These are phyloP conservation scores for Pulveroboletus frians DNA, from an alignment of 768 basidiomycete genomes.

Conservation along the genomic window DNA sequence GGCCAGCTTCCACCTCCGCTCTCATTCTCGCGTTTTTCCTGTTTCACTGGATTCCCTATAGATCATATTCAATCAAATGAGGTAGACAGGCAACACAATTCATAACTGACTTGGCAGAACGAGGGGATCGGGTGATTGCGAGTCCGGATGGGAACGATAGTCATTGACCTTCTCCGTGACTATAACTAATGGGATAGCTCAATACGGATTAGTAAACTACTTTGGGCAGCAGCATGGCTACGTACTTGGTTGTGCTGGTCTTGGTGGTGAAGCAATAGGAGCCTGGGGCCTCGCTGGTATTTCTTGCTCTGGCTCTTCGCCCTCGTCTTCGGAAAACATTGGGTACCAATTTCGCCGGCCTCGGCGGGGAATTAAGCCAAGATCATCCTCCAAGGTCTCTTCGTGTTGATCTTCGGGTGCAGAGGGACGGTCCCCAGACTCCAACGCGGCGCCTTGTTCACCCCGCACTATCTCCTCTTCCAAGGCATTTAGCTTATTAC, in stretches of 20 bases:
- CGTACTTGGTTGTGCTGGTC: conserved; percentile 1
- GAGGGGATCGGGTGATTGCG: background rate
- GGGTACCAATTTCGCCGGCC: conserved; percentile 6
- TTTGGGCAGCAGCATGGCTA: background rate
- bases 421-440: conserved; percentile 3
- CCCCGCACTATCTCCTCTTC: background rate
- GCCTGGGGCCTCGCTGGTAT: background rate
- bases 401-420: background rate
- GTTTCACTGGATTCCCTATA: conserved; percentile 16
- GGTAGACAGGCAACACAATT: background rate
- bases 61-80: background rate
- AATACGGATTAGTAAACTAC: background rate
- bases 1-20: background rate
- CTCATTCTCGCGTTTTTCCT: conserved; percentile 9
- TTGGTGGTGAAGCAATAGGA: conserved; percentile 3
- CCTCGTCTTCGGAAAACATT: conserved; percentile 8
- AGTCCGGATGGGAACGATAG: background rate
- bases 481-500: background rate
- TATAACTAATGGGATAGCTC: background rate
- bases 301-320: conserved; percentile 3
- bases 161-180: conserved; percentile 1
- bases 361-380: background rate
- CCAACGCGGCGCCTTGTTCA: background rate
- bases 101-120: conserved; percentile 4
- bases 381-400: conserved; percentile 6